These are phyloP conservation scores for Verticillium dahliae DNA, from an alignment of 2,329 filamentous ascomycete genomes.

Conservation along the genomic window DNA sequence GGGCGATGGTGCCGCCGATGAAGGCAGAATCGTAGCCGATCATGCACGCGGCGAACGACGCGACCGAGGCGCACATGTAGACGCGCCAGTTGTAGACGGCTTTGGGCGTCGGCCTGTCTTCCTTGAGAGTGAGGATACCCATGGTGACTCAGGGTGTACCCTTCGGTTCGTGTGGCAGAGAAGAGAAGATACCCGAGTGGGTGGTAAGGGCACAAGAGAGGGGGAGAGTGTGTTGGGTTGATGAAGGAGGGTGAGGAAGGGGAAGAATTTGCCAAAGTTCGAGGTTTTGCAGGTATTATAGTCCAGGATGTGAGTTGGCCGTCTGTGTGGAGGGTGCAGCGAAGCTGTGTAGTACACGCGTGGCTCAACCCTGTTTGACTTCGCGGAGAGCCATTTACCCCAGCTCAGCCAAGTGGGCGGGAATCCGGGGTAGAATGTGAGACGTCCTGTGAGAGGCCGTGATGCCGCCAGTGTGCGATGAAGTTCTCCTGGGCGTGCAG, in stretches of 20 bases:
- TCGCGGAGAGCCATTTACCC: neutral
- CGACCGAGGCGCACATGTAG: conserved; percentile 45
- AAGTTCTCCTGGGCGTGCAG: neutral
- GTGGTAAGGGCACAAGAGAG: neutral
- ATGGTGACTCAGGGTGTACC: conserved; percentile 19
- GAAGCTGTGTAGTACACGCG: neutral
- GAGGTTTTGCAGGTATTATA: neutral
- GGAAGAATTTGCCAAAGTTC: neutral
- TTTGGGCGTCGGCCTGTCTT: conserved; percentile 50
- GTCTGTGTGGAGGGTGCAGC: neutral
- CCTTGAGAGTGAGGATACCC: conserved; percentile 43
- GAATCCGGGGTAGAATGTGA: neutral
- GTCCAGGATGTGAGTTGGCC: neutral
- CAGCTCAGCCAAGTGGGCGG: neutral
- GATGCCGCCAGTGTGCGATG: neutral
- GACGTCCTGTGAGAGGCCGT: neutral
- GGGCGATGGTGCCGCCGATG: conserved; percentile 68
- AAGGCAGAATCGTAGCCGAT: conserved; percentile 66
- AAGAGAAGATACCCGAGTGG: neutral
- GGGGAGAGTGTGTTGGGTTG: neutral
- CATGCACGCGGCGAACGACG: conserved; percentile 50
- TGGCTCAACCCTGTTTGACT: neutral
- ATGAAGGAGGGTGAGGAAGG: neutral
- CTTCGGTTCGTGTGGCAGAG: neutral
- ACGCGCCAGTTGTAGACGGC: conserved; percentile 57